Evolutionary conservation across 78 protist species (phyloP).

Genomic region (Corallochytrium limacisporum): DNA sequence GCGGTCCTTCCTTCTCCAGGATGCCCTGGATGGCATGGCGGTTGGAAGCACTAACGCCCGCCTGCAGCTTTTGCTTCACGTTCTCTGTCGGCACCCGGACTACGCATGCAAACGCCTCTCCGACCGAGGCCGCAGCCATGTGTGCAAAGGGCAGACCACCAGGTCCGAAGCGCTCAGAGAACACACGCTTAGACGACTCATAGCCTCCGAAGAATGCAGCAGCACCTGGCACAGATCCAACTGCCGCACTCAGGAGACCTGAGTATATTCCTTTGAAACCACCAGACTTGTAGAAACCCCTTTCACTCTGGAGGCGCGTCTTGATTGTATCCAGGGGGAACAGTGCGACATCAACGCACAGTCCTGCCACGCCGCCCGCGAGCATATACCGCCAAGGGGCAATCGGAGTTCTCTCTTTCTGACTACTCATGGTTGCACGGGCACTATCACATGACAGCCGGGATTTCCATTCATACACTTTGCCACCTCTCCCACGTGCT

Average conservation of each 20-base stretch:
- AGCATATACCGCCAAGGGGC: too few species aligned
- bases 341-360: constrained; percentile 36
- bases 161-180: neutral
- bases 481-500: too few species aligned
- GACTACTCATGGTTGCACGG: too few species aligned
- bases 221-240: constrained; percentile 1
- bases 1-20: neutral
- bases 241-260: constrained; percentile 24
- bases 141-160: neutral
- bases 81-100: constrained; percentile 50
- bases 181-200: neutral
- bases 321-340: constrained; percentile 58
- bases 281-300: constrained; percentile 31
- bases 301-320: constrained; percentile 32
- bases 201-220: constrained; percentile 45
- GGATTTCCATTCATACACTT: too few species aligned
- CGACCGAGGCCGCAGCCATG: constrained; percentile 15
- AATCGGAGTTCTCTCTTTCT: too few species aligned
- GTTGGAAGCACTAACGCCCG: neutral
- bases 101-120: constrained; percentile 34
- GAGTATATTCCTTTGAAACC: constrained; percentile 42
- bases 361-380: constrained; percentile 39
- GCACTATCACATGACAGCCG: too few species aligned
- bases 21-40: neutral
- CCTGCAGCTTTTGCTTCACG: constrained; percentile 45